phyloP scores from a whole-genome alignment of 345 rosid species.

The Ceriops decandra region DNA sequence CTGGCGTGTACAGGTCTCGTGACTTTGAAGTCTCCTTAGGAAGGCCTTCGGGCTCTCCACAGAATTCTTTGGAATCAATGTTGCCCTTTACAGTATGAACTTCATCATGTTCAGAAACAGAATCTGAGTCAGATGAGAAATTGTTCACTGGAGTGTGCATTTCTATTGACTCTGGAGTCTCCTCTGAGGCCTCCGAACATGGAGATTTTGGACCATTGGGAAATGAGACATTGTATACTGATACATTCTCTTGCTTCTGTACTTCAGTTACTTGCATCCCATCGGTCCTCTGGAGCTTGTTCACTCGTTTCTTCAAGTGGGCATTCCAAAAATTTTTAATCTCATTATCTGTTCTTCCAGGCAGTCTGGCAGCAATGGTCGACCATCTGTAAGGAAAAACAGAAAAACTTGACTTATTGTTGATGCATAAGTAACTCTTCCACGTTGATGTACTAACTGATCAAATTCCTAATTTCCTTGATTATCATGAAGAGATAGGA shows the following conservation, averaged over 20 bases:
- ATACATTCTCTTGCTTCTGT: not conserved
- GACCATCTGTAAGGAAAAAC: conserved; percentile 40
- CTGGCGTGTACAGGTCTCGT: not conserved
- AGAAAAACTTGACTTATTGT: not conserved
- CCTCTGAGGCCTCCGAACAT: not conserved
- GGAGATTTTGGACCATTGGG: not conserved
- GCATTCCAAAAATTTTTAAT: conserved; percentile 52
- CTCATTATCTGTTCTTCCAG: conserved; percentile 53
- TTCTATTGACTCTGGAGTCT: not conserved
- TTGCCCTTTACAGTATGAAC: not conserved
- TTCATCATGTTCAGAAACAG: not conserved
- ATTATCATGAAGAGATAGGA: not conserved
- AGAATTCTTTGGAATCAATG: not conserved
- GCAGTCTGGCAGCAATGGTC: conserved; percentile 44
- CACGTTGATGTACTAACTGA: too few relatives aligned
- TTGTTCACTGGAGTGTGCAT: not conserved
- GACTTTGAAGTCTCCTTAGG: too few relatives aligned
- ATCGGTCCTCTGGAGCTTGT: conserved; percentile 5
- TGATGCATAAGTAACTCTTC: not conserved
- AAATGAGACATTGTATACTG: not conserved
- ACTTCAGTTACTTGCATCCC: conserved; percentile 9
- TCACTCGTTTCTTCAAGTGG: conserved; percentile 33
- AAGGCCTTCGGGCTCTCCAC: not conserved
- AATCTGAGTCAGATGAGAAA: conserved; percentile 9
- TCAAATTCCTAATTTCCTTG: not conserved